Percentiles rank a stretch among this genome's conserved stretches.
Evolutionary conservation across 2,329 filamentous ascomycete species (phyloP).

Genomic region (Zasmidium citrigriseum): DNA sequence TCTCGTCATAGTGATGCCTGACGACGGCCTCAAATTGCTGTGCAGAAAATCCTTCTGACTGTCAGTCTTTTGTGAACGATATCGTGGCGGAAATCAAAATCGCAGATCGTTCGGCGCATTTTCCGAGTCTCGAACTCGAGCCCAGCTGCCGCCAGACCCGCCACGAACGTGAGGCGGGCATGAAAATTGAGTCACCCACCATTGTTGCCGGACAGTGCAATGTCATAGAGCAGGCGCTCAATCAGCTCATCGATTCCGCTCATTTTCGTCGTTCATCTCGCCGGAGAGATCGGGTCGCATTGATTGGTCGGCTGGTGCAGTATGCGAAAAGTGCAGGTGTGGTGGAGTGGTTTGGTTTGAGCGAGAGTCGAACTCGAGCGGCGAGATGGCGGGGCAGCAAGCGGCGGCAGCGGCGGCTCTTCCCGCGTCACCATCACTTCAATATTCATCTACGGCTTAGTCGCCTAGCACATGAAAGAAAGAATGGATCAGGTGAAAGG

Average conservation of each 20-base stretch:
- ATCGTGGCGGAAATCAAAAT: neutral
- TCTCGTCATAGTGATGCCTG: constrained; percentile 38
- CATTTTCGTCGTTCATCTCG: constrained; percentile 21
- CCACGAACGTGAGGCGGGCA: neutral
- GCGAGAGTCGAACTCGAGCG: neutral
- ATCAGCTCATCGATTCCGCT: constrained; percentile 58
- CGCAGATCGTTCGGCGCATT: neutral
- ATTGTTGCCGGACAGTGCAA: constrained; percentile 59
- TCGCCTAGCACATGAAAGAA: too few species aligned
- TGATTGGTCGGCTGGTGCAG: neutral
- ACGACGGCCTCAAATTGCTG: constrained; percentile 43
- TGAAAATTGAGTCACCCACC: constrained; percentile 47
- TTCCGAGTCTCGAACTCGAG: constrained; percentile 8
- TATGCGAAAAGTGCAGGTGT: neutral
- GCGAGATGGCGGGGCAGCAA: neutral
- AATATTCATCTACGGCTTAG: neutral
- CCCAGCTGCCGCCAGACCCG: neutral
- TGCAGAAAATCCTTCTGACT: constrained; percentile 32
- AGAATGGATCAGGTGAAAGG: neutral
- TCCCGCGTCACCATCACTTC: neutral
- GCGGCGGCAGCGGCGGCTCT: constrained; percentile 1
- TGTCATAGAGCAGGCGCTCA: constrained; percentile 59
- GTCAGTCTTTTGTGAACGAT: neutral
- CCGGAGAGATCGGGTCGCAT: neutral
- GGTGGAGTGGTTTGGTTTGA: neutral